Conservation (phyloP, 352 stramenopile genomes). For the Phytophthora ohioensis region DNA sequence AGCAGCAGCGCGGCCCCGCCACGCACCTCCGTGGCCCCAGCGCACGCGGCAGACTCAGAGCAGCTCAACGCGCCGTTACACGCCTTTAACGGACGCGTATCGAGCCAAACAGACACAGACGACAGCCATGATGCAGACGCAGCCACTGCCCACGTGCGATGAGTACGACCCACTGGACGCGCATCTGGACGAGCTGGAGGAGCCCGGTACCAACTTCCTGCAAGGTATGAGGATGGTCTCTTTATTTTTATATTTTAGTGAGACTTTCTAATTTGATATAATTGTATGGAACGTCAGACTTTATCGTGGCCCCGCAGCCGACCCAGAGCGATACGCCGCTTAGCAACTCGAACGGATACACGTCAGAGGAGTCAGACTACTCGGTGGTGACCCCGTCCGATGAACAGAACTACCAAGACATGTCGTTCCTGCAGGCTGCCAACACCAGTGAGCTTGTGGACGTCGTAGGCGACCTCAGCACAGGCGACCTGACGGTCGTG, state of each 20-base stretch:
- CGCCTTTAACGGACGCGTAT: neutral
- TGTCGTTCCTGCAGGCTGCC: constrained; percentile 69
- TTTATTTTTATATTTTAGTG: constrained; percentile 12
- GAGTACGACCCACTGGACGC: constrained; percentile 80
- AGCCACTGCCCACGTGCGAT: constrained; percentile 57
- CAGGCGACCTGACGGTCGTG: constrained; percentile 54
- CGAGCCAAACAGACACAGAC: constrained; percentile 3
- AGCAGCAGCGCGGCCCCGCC: neutral
- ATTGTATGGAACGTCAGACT: constrained; percentile 41
- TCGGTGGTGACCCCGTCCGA: constrained; percentile 70
- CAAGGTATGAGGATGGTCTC: constrained; percentile 45
- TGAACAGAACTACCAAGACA: constrained; percentile 81
- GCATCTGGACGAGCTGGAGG: constrained; percentile 77
- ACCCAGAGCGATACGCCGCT: constrained; percentile 59
- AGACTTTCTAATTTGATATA: constrained; percentile 24
- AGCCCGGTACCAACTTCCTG: constrained; percentile 70
- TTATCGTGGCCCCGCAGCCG: constrained; percentile 45
- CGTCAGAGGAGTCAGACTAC: constrained; percentile 87
- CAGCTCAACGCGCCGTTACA: constrained; percentile 4
- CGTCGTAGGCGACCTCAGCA: constrained; percentile 64
- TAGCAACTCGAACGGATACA: constrained; percentile 80
- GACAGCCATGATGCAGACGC: constrained; percentile 56
- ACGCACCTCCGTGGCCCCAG: neutral
- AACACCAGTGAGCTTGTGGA: constrained; percentile 74
- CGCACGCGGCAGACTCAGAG: constrained; percentile 11